Conservation (phyloP, 768 basidiomycete species). For the Russula sp. region DNA sequence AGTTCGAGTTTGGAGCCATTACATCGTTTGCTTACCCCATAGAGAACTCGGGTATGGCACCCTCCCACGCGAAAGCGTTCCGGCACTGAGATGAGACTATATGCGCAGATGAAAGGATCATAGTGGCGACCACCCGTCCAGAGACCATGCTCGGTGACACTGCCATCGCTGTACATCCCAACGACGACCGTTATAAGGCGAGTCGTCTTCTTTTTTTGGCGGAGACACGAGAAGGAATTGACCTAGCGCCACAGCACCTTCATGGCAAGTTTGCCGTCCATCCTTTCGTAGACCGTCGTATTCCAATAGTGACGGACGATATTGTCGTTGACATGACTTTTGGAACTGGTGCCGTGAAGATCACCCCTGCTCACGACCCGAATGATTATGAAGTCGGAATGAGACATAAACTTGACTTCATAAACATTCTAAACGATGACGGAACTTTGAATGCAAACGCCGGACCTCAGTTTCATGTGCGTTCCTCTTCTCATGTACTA, state of each 20-base stretch:
- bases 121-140: slow-evolving; percentile 89
- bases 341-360: slow-evolving; percentile 98
- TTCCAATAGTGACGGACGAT: slow-evolving; percentile 83
- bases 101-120: slow-evolving; percentile 69
- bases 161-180: slow-evolving; percentile 92
- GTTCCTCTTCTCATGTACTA: slow-evolving; percentile 9
- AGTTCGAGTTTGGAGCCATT: slow-evolving; percentile 94
- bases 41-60: slow-evolving; percentile 62
- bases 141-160: slow-evolving; percentile 99
- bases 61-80: background rate
- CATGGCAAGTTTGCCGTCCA: slow-evolving; percentile 89
- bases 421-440: slow-evolving; percentile 94
- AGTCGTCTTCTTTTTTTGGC: background rate
- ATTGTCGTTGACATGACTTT: slow-evolving; percentile 89
- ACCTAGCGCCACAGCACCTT: slow-evolving; percentile 49
- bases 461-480: slow-evolving; percentile 65
- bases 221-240: background rate
- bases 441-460: slow-evolving; percentile 92
- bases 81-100: background rate
- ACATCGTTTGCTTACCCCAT: slow-evolving; percentile 94
- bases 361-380: slow-evolving; percentile 95
- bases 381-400: slow-evolving; percentile 94
- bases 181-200: slow-evolving; percentile 83
- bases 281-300: slow-evolving; percentile 78
- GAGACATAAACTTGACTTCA: slow-evolving; percentile 82